phyloP scores from a whole-genome alignment of 2,329 filamentous ascomycete genomes.

The Proliferodiscus dingleyae region DNA sequence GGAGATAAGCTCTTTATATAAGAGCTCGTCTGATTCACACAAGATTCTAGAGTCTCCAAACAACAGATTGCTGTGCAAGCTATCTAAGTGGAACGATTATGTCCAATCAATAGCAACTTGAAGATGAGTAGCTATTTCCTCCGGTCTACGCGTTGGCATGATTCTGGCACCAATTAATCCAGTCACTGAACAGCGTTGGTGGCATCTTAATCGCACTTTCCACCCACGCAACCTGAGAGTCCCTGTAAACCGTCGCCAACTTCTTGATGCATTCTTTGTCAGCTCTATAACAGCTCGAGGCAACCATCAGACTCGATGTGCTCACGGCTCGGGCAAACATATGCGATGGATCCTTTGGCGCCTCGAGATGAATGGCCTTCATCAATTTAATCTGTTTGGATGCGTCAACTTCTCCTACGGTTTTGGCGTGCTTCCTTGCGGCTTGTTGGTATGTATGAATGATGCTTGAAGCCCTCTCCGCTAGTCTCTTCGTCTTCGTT shows the following conservation, averaged over 20 bases:
- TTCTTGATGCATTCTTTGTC: conserved; percentile 48
- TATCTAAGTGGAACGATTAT: too few species aligned
- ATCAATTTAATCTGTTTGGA: conserved; percentile 48
- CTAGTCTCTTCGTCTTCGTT: conserved; percentile 71
- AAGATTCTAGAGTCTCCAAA: too few species aligned
- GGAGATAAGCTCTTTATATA: too few species aligned
- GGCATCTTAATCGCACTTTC: conserved; percentile 55
- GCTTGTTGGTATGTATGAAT: conserved; percentile 68
- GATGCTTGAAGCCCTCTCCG: conserved; percentile 67
- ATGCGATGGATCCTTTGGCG: conserved; percentile 57
- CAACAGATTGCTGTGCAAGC: too few species aligned
- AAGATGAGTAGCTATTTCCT: too few species aligned
- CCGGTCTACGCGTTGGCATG: too few species aligned
- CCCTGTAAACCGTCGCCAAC: conserved; percentile 60
- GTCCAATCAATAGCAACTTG: too few species aligned
- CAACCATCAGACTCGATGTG: conserved; percentile 63
- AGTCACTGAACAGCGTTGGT: conserved; percentile 63
- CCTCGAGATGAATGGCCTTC: conserved; percentile 62
- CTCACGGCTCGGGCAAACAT: conserved; percentile 72
- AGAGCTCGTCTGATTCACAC: too few species aligned
- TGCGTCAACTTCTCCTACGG: conserved; percentile 39
- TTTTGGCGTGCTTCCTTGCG: conserved; percentile 46
- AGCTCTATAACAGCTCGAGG: conserved; percentile 53
- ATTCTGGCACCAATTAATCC: conserved; percentile 67
- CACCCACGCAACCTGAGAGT: conserved; percentile 56